Percentiles rank a stretch among this genome's conserved stretches.
These are phyloP conservation scores for Citrullus amarus DNA, from an alignment of 306 rosid species.

Conservation along the genomic window DNA sequence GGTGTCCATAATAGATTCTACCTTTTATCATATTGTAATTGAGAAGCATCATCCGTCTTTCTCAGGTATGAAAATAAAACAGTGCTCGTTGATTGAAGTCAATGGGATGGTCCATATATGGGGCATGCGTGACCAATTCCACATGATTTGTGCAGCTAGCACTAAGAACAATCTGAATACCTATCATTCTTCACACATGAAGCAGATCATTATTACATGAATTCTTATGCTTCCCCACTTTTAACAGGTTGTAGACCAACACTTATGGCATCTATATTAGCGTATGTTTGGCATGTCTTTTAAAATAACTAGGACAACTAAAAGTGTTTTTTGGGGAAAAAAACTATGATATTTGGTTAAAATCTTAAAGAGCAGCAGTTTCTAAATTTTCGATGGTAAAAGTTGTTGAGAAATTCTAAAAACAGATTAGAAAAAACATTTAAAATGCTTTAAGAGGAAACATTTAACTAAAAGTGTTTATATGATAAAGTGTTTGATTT, in stretches of 20 bases:
- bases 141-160: neutral
- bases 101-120: neutral
- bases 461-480: neutral
- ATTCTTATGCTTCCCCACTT: neutral
- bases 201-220: neutral
- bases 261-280: neutral
- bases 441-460: neutral
- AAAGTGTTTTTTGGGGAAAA: neutral
- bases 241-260: neutral
- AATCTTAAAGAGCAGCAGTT: neutral
- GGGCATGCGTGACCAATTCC: neutral
- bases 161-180: neutral
- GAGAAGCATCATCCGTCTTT: neutral
- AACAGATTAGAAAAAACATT: no score
- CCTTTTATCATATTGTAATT: neutral
- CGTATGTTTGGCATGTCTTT: neutral
- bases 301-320: neutral
- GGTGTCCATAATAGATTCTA: no score
- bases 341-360: neutral
- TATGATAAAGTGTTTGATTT: no score
- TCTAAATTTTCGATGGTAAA: no score
- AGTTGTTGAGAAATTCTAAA: no score
- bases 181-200: neutral
- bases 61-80: neutral
- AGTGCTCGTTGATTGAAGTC: neutral